These are phyloP conservation scores for Protostelium mycophagum DNA, from an alignment of 78 protist species.

Conservation along the genomic window DNA sequence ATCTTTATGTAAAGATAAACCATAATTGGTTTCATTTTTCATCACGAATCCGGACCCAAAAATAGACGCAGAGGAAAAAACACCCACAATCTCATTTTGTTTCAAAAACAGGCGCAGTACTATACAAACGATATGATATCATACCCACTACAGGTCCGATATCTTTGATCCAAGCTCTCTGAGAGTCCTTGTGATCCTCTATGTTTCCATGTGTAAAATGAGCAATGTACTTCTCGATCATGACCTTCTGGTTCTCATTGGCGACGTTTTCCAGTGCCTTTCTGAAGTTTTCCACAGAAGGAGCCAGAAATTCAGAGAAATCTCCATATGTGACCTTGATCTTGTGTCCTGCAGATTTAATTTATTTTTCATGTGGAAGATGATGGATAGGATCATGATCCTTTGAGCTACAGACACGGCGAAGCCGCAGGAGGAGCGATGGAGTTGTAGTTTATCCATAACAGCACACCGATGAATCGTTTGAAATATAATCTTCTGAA, in stretches of 20 bases:
- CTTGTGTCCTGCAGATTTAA: neutral
- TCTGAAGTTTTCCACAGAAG: slow-evolving; percentile 28
- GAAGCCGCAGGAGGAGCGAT: too few relatives aligned
- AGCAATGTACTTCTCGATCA: slow-evolving; percentile 62
- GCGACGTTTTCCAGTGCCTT: slow-evolving; percentile 39
- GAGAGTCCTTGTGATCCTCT: slow-evolving; percentile 67
- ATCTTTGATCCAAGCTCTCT: slow-evolving; percentile 73
- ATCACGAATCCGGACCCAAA: too few relatives aligned
- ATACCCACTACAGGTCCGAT: slow-evolving; percentile 63
- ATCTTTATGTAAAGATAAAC: too few relatives aligned
- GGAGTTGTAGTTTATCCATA: too few relatives aligned
- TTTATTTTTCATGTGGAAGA: neutral
- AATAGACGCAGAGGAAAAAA: too few relatives aligned
- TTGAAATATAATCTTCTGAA: neutral
- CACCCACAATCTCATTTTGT: too few relatives aligned
- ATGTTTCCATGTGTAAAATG: slow-evolving; percentile 50
- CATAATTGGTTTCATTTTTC: too few relatives aligned
- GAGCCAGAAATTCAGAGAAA: slow-evolving; percentile 11
- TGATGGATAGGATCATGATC: too few relatives aligned
- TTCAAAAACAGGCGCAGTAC: too few relatives aligned
- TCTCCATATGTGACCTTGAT: slow-evolving; percentile 55
- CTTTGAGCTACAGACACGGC: too few relatives aligned
- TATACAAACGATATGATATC: too few relatives aligned
- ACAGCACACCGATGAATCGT: neutral
- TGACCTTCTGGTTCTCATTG: slow-evolving; percentile 52